These are phyloP conservation scores for Litsea cubeba DNA, from an alignment of 164 flowering plant genomes.

Conservation along the genomic window DNA sequence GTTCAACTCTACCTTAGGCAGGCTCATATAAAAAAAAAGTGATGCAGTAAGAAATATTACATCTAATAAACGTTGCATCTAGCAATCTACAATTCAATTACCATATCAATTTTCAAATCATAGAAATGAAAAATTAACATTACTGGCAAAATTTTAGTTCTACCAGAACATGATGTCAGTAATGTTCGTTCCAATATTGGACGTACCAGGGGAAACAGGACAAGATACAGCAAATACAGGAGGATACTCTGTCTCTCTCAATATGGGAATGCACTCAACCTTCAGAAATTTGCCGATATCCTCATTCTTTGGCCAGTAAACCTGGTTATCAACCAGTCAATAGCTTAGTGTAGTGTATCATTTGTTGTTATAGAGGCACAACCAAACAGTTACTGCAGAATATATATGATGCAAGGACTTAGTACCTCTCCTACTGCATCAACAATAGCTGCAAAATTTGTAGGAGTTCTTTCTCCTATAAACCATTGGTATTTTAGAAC, in stretches of 20 bases:
- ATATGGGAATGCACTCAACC: conserved; percentile 76
- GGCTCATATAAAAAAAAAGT: too few relatives aligned
- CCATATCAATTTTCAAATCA: not conserved
- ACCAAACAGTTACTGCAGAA: not conserved
- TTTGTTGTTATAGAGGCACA: not conserved
- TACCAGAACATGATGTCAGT: not conserved
- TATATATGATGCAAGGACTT: not conserved
- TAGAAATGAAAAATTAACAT: not conserved
- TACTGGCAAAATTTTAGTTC: not conserved
- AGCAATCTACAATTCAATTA: not conserved
- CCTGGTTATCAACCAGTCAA: conserved; percentile 37
- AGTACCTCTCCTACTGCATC: conserved; percentile 74
- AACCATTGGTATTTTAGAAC: conserved; percentile 82
- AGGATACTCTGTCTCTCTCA: conserved; percentile 69
- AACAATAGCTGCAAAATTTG: conserved; percentile 58
- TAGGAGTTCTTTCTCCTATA: conserved; percentile 64
- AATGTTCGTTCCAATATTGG: not conserved
- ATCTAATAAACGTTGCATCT: not conserved
- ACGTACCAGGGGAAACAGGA: conserved; percentile 74
- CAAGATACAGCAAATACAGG: conserved; percentile 80
- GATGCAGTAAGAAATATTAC: not conserved
- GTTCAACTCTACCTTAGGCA: too few relatives aligned
- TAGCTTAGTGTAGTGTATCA: conserved; percentile 1
- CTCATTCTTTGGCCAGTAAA: conserved; percentile 82
- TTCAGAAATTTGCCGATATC: conserved; percentile 70